Percentiles rank a stretch among this genome's conserved stretches.
Evolutionary conservation across 1,139 yeast genomes (phyloP).

Genomic region (Candida buenavistaensis): DNA sequence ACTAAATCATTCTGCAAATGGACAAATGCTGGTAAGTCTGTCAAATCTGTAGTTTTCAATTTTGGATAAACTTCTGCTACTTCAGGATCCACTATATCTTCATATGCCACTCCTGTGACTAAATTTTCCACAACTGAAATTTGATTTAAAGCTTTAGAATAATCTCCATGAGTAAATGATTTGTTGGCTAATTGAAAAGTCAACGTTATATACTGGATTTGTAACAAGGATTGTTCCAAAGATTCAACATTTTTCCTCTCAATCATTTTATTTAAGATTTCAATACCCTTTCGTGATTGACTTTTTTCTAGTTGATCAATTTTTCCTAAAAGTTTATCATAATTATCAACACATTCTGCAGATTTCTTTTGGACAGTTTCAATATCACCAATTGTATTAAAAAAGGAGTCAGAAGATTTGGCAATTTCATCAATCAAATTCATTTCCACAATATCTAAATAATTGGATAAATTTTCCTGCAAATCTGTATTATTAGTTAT

Average conservation of each 20-base stretch:
- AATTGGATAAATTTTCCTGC: conserved; percentile 81
- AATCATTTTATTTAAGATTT: conserved; percentile 51
- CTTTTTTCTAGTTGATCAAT: conserved; percentile 45
- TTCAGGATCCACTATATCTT: conserved; percentile 22
- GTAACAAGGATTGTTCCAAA: conserved; percentile 66
- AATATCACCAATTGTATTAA: conserved; percentile 79
- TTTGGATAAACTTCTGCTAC: conserved; percentile 29
- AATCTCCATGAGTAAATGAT: conserved; percentile 43
- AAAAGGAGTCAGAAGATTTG: conserved; percentile 79
- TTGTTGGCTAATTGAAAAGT: conserved; percentile 54
- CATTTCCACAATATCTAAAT: conserved; percentile 82
- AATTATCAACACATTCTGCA: conserved; percentile 46
- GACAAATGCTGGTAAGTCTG: conserved; percentile 57
- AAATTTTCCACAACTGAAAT: conserved; percentile 58
- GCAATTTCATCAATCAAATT: conserved; percentile 82
- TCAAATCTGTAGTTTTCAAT: conserved; percentile 56
- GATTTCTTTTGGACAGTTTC: conserved; percentile 62
- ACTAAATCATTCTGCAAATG: conserved; percentile 53
- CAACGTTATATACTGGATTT: conserved; percentile 52
- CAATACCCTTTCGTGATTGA: conserved; percentile 54
- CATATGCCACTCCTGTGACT: conserved; percentile 49
- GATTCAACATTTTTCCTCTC: conserved; percentile 60
- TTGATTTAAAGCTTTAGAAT: conserved; percentile 46
- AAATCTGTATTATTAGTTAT: conserved; percentile 50
- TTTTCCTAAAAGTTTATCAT: conserved; percentile 45